Base-by-base conservation (phyloP, 331 rosid genomes). In the Acacia concinna region DNA sequence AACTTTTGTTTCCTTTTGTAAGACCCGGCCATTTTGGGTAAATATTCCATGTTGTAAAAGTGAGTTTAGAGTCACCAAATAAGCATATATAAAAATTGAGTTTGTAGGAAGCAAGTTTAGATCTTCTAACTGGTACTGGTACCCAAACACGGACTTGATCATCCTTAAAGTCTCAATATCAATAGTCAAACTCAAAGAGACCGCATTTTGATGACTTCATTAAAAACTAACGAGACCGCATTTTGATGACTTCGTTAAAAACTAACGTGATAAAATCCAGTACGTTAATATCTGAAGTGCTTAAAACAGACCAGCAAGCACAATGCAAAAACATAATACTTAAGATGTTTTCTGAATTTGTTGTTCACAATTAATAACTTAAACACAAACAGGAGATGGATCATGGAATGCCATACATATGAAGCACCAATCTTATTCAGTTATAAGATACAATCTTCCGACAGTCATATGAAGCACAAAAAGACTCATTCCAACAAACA, bases 341-440 rank as follows among this genome's bases (percentile, higher is more conserved):
- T 3, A 54, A 13, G 34, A 56, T 31, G 21, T 41, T 25, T 71
- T 32, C 66, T 49, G 40, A 60, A 46, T 35, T 76, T 20, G 43
- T 57, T 59, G 20, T 2, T 34, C 64, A 25, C 10, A 75, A 8
- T 17, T 25, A 57, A 44, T 44, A 25, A 7, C 57, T 13, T 6
- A 14, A 38, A 60, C 12, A 71, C 52, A 64, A 72, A 27, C 32
- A 43, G 40, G 35, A 59, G 67, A 62, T 14, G 17, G 40, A 31
- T 62, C 40, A 62, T 62, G 68, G 21, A 17, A 30, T 27, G 15
- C 32, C 49, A 71, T 52, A 54, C 30, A 12, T 27, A 25, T n/a
- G n/a, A n/a, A n/a, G n/a, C 30, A 75, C 49, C 15, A 40, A 9
- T 38, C 69, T 80, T 52, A 52, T 64, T 73, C 64, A 79, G 64